Conservation (phyloP, 495 filamentous ascomycete genomes). For the Aspergillus olivimuriae region DNA sequence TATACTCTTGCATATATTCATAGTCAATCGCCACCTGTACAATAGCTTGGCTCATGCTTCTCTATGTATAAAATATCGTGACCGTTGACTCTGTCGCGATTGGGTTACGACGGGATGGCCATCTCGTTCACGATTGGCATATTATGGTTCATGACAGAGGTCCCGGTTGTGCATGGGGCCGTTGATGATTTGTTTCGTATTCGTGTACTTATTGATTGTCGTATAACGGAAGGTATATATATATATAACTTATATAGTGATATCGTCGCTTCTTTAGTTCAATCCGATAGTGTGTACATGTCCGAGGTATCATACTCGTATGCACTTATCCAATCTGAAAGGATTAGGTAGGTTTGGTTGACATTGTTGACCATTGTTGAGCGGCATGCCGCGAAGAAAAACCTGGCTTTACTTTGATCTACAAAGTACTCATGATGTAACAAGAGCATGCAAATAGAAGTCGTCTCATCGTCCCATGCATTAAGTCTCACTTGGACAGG, state of each 20-base stretch:
- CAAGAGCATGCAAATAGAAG: neutral
- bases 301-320: neutral
- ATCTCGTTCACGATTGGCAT: conserved; percentile 13
- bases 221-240: conserved; percentile 2
- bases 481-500: neutral
- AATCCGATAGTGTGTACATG: no score
- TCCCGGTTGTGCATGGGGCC: conserved; percentile 4
- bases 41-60: conserved; percentile 9
- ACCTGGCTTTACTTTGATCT: neutral
- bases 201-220: conserved; percentile 8
- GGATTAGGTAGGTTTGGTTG: no score
- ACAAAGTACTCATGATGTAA: neutral
- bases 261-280: no score
- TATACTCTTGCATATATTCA: conserved; percentile 8
- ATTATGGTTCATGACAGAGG: conserved; percentile 11
- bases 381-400: no score
- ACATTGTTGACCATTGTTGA: no score
- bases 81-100: conserved; percentile 2
- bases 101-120: conserved; percentile 3
- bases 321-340: no score
- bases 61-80: conserved; percentile 10
- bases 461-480: conserved; percentile 7
- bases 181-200: conserved; percentile 5
- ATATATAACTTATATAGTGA: conserved; percentile 12
- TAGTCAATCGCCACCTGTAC: conserved; percentile 5